Conservation (phyloP, 768 basidiomycete genomes). For the Kwoniella sp. region DNA sequence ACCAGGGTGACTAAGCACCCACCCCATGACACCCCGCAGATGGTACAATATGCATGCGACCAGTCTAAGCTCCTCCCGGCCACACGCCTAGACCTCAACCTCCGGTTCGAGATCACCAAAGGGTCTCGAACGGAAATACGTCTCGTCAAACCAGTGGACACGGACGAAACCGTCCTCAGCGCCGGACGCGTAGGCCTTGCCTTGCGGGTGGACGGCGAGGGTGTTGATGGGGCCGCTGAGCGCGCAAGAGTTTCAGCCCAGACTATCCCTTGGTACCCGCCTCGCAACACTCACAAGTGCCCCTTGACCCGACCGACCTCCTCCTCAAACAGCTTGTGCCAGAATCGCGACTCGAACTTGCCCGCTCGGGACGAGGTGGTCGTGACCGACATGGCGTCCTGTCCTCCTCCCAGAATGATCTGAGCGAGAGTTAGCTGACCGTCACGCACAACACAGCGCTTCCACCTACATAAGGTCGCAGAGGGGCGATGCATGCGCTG, state of each 20-base stretch:
- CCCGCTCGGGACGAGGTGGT: conserved; percentile 90
- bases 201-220: conserved; percentile 85
- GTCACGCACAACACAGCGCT: no score
- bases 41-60: no score
- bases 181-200: conserved; percentile 84
- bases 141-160: conserved; percentile 70
- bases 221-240: conserved; percentile 54
- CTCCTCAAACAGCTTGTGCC: conserved; percentile 95
- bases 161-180: conserved; percentile 83
- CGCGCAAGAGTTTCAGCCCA: no score
- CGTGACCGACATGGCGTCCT: conserved; percentile 95
- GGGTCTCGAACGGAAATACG: conserved; percentile 83
- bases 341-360: conserved; percentile 96
- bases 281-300: conserved; percentile 95
- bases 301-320: conserved; percentile 96
- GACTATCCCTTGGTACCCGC: no score
- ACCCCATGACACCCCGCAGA: no score
- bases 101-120: conserved; percentile 82
- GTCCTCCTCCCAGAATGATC: conserved; percentile 91
- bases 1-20: no score
- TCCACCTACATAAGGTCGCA: conserved; percentile 69
- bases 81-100: conserved; percentile 52
- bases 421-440: conserved; percentile 45
- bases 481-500: conserved; percentile 79
- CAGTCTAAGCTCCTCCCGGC: no score